Evolutionary conservation across 2,329 filamentous ascomycete species (phyloP), one percentile per base, ranked within the genome.

Genomic region (Alternaria atra): DNA sequence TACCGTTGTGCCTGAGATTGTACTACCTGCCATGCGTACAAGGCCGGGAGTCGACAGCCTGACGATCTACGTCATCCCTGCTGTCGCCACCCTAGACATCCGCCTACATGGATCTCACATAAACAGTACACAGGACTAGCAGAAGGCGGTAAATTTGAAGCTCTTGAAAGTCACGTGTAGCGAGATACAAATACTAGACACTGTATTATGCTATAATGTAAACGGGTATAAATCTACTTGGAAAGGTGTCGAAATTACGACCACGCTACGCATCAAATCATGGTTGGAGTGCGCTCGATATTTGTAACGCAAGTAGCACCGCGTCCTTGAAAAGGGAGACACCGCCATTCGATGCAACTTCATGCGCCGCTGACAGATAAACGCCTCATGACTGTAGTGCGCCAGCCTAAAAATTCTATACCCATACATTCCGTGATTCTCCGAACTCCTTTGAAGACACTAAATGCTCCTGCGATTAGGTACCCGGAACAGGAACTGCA

Each of bases 401-500:
- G 51, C 15, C 39, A 34, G 29, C 13, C 20, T 20, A 17, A 34
- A 27, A 53, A 32, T 34, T 44, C 25, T 20, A 7, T 32, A 10
- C n/a, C 48, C 57, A 44, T 46, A 32, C 8, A 46, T n/a, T 3
- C 27, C 7, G 15, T 15, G 13, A 34, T 20, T 32, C n/a, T 8
- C 20, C 25, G 12, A 42, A 54, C 50, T 35, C 52, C 39, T 13
- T 17, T n/a, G 8, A 37, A 39, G 10, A 56, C 25, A 50, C 13
- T 8, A 10, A 32, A 30, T 15, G 15, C 23, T 7, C 5, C 9
- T 3, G 20, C 29, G 6, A 52, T 72, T 79, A 89, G 50, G 82
- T 85, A 51, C 93, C 94, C 94, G 88, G 86, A 99, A 99, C 67
- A 99, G 83, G 80, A 99, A 99, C 80, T 97, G 92, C 86, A 99